These are phyloP conservation scores for Lasiodiplodia sp. DNA, from an alignment of 2,329 filamentous ascomycete genomes.

Conservation along the genomic window DNA sequence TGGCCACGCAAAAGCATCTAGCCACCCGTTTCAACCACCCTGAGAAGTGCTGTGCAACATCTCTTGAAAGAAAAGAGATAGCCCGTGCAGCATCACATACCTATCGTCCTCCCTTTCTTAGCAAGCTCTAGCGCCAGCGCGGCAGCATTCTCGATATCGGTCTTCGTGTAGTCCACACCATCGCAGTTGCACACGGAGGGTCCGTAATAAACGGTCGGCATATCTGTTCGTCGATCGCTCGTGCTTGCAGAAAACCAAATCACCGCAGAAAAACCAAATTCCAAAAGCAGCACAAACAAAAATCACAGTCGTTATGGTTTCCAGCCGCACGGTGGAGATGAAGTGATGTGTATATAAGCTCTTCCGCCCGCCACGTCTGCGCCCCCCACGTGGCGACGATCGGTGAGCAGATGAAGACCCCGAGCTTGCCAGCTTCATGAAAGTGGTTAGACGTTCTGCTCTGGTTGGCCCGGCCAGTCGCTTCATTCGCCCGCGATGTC, in stretches of 20 bases:
- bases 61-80: not conserved
- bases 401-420: not conserved
- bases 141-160: conserved; percentile 38
- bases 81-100: not conserved
- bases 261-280: too few species aligned
- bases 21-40: too few species aligned
- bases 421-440: too few species aligned
- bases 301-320: not conserved
- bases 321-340: not conserved
- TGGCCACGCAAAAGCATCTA: not conserved
- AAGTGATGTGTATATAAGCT: conserved; percentile 12
- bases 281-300: not conserved
- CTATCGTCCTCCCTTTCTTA: conserved; percentile 35
- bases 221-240: not conserved
- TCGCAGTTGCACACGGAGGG: conserved; percentile 33
- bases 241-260: not conserved
- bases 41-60: not conserved
- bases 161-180: conserved; percentile 34
- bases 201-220: conserved; percentile 30
- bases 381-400: not conserved
- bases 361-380: too few species aligned
- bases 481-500: not conserved
- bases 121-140: conserved; percentile 37
- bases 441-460: too few species aligned
- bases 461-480: not conserved